A percentile compares a stretch with the other conserved stretches of the same genome.
Conservation (phyloP, 192 early-diverging fungal genomes). For the Coemansia reversa region DNA sequence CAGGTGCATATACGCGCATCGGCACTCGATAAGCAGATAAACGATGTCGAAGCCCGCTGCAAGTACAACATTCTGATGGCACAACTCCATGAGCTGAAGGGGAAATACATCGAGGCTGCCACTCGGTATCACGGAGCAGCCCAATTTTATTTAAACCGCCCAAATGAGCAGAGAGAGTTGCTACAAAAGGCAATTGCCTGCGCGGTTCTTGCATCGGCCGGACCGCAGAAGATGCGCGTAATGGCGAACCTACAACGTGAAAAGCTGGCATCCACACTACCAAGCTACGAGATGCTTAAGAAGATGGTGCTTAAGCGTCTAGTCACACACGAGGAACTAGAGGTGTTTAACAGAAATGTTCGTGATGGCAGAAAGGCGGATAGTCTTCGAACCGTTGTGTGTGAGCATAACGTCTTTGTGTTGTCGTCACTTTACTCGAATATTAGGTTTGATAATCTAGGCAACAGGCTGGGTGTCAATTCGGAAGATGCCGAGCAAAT, state of each 20-base stretch:
- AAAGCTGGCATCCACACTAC: conserved; percentile 78
- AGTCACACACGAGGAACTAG: conserved; percentile 73
- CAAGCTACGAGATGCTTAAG: conserved; percentile 76
- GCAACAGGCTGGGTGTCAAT: conserved; percentile 69
- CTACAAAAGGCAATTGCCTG: conserved; percentile 82
- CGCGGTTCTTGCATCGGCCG: conserved; percentile 87
- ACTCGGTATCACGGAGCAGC: conserved; percentile 82
- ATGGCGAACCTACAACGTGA: conserved; percentile 90
- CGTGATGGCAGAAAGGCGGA: conserved; percentile 67
- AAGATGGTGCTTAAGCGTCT: conserved; percentile 95
- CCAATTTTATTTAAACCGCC: conserved; percentile 64
- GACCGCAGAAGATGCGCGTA: conserved; percentile 82
- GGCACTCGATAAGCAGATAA: conserved; percentile 58
- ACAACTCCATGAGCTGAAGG: conserved; percentile 78
- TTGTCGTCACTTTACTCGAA: conserved; percentile 90
- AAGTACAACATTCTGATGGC: conserved; percentile 83
- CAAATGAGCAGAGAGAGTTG: conserved; percentile 58
- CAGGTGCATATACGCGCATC: conserved; percentile 83
- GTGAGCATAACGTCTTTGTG: conserved; percentile 90
- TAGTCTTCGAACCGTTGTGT: conserved; percentile 72
- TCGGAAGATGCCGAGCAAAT: conserved; percentile 81
- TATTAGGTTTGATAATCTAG: conserved; percentile 86
- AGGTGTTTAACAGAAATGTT: conserved; percentile 60
- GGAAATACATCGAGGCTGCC: conserved; percentile 82
- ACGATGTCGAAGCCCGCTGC: conserved; percentile 57